Conservation (phyloP, 768 basidiomycete species). For the Serendipita sp. region DNA sequence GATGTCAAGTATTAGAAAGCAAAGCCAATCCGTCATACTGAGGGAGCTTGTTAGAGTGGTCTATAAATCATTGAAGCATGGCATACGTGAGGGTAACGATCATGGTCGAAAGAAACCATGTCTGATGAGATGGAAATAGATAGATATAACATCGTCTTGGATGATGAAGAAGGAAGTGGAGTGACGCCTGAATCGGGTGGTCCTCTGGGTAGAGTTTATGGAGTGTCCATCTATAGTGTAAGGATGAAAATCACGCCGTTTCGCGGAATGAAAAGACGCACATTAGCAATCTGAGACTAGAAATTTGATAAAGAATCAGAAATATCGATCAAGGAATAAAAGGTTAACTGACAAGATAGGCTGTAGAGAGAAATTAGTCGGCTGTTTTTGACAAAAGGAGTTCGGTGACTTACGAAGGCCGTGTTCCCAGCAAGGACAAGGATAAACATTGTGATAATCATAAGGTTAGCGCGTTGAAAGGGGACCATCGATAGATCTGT, state of each 20-base stretch:
- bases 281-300: constrained; percentile 70
- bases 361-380: constrained; percentile 23
- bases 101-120: constrained; percentile 70
- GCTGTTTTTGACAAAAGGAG: not conserved
- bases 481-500: constrained; percentile 85
- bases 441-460: constrained; percentile 56
- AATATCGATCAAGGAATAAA: not conserved
- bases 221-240: constrained; percentile 46
- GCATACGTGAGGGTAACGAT: constrained; percentile 50
- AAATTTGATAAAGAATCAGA: not conserved
- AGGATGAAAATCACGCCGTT: constrained; percentile 8
- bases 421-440: constrained; percentile 87
- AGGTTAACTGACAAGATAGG: constrained; percentile 60
- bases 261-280: constrained; percentile 24
- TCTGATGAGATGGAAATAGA: constrained; percentile 85
- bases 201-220: constrained; percentile 40
- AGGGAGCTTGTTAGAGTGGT: not conserved
- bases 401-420: constrained; percentile 58
- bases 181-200: constrained; percentile 57
- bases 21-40: constrained; percentile 75
- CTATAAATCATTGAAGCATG: constrained; percentile 15
- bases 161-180: constrained; percentile 87
- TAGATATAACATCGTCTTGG: constrained; percentile 83
- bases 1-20: constrained; percentile 78
- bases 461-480: constrained; percentile 70